phyloP scores from a whole-genome alignment of 306 rosid genomes.

The Fragaria vesca region DNA sequence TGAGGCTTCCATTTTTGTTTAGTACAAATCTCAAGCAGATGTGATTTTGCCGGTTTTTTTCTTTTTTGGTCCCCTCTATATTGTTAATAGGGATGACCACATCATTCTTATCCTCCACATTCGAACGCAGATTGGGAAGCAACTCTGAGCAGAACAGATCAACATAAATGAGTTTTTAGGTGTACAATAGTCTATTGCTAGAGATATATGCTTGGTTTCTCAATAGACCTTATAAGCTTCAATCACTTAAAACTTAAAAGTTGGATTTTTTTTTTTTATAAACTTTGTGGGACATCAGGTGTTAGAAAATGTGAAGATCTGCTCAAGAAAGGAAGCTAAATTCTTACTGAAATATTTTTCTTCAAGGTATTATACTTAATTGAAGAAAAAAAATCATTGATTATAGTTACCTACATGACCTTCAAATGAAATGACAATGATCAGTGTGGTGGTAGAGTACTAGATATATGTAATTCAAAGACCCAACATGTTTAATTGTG shows the following conservation, averaged over 20 bases:
- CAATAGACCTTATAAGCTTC: not conserved
- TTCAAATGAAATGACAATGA: not conserved
- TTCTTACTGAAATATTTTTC: not conserved
- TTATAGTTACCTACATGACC: not conserved
- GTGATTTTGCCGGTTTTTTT: conserved; percentile 41
- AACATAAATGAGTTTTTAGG: too few species aligned
- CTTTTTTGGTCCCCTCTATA: conserved; percentile 32
- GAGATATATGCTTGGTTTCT: not conserved
- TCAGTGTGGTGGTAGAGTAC: not conserved
- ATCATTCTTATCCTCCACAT: not conserved
- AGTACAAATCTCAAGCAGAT: conserved; percentile 52
- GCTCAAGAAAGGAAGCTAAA: not conserved
- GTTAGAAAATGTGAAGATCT: not conserved
- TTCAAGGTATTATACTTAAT: not conserved
- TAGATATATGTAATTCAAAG: not conserved
- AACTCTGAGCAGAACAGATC: not conserved
- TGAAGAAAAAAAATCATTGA: not conserved
- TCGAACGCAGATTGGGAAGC: not conserved
- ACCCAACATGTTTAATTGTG: not conserved
- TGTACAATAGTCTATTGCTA: not conserved
- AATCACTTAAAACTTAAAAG: too few species aligned
- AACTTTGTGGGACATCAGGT: not conserved
- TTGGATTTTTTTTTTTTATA: too few species aligned
- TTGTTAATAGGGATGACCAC: not conserved
- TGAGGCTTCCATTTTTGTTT: conserved; percentile 61